Evolutionary conservation across 129 eudicot species (phyloP), one percentile per base, ranked within the genome.

Genomic region (Solidago caesia): DNA sequence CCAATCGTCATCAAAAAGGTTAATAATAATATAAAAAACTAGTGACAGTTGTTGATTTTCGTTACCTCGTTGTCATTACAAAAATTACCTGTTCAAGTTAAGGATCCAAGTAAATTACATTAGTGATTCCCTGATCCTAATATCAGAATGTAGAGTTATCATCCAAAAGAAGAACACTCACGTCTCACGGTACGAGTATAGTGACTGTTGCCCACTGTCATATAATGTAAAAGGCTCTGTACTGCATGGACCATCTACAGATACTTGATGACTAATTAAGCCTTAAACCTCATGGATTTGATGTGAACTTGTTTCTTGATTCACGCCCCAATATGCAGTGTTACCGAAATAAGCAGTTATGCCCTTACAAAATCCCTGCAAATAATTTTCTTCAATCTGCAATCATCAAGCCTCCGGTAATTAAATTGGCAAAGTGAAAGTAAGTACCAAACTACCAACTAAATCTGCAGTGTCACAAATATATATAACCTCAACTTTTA

Each of bases 341-440:
- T 78, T 80, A 75, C 89, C 89, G 66, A 87, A 90, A 71, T 87
- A 90, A 44, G 82, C 83, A 44, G 96, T 90, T 75, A 84, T 78
- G 10, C 91, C 91, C 86, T 90, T 90, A 52, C 75, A 71, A n/a
- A 66, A 74, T 48, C 83, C 84, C 9, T 66, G 64, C 65, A 90
- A 79, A 10, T 85, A 79, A 74, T 85, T 85, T 74, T 85, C 84
- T 80, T 90, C 96, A 4, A 87, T 73, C 96, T 90, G 85, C 80
- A 82, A 59, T 69, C 4, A 75, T 9, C n/a, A 55, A 63, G 45
- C 41, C 42, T 68, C 11, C 4, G 9, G 29, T 68, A 59, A 8
- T 12, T 16, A 4, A 66, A 43, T 2, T 33, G 44, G 8, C 27
- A 78, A 27, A 33, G 12, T 52, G 27, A 66, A 26, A 52, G 15